Evolutionary conservation across 768 basidiomycete species (phyloP).

Genomic region (Vararia minispora): DNA sequence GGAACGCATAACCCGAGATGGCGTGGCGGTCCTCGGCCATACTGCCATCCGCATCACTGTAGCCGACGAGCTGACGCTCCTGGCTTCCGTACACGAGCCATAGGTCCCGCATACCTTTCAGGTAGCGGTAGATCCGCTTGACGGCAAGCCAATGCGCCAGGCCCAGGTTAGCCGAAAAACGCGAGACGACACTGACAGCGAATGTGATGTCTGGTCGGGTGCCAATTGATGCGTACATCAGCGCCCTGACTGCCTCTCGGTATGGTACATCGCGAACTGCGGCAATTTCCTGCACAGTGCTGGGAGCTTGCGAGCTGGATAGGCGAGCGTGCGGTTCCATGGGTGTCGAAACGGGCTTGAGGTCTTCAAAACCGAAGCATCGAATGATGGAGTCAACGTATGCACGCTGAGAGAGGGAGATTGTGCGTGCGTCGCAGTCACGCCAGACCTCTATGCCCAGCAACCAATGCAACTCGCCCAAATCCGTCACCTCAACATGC

Average conservation of each 20-base stretch:
- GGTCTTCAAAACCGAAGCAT: conserved; percentile 18
- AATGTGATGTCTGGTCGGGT: conserved; percentile 7
- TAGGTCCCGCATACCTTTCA: conserved; percentile 23
- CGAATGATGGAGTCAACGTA: conserved; percentile 16
- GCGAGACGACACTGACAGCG: conserved; percentile 5
- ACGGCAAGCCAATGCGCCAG: conserved; percentile 26
- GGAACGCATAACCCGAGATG: conserved; percentile 27
- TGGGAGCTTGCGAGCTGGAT: too few relatives aligned
- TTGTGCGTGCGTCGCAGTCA: conserved; percentile 12
- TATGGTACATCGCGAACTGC: too few relatives aligned
- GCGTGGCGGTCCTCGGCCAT: conserved; percentile 19
- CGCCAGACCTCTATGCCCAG: conserved; percentile 23
- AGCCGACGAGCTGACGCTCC: conserved; percentile 8
- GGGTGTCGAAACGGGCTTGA: conserved; percentile 23
- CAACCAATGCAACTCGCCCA: conserved; percentile 18
- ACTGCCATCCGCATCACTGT: conserved; percentile 16
- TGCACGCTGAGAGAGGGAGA: conserved; percentile 20
- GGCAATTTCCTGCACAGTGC: background rate
- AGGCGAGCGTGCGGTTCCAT: conserved; percentile 19
- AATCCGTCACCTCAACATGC: conserved; percentile 20
- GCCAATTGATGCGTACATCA: conserved; percentile 15
- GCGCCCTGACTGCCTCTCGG: conserved; percentile 14
- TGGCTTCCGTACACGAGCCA: conserved; percentile 15
- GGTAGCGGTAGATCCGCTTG: conserved; percentile 24
- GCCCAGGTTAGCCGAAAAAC: conserved; percentile 20